These are phyloP conservation scores for Thermothielavioides terrestris DNA, from an alignment of 495 filamentous ascomycete genomes.

Conservation along the genomic window DNA sequence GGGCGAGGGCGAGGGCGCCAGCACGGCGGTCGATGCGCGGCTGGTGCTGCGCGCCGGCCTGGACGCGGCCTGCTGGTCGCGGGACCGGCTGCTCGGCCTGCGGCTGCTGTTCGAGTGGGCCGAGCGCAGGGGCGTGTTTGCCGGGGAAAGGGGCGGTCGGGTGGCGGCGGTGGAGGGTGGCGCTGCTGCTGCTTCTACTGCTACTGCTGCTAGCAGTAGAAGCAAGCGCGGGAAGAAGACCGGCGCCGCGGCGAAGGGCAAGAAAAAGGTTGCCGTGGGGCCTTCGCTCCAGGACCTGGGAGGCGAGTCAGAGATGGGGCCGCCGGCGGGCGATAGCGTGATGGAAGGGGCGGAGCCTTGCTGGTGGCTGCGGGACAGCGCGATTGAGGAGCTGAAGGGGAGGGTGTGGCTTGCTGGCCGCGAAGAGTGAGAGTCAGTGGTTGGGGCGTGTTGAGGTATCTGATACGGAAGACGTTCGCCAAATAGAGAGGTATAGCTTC, in stretches of 20 bases:
- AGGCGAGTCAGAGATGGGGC: conserved; percentile 9
- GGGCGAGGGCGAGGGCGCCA: conserved; percentile 39
- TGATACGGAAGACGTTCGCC: background rate
- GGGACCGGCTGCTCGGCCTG: conserved; percentile 67
- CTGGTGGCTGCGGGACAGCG: conserved; percentile 45
- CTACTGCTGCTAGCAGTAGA: too few relatives aligned
- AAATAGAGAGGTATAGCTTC: background rate
- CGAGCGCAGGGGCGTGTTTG: conserved; percentile 33
- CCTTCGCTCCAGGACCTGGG: background rate
- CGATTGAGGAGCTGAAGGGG: conserved; percentile 49
- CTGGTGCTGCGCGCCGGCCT: conserved; percentile 60
- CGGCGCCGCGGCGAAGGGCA: conserved; percentile 16
- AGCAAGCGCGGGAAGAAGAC: conserved; percentile 2
- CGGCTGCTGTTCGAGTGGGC: conserved; percentile 76
- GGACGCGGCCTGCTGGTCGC: conserved; percentile 40
- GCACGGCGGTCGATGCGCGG: conserved; percentile 68
- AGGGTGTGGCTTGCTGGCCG: conserved; percentile 44
- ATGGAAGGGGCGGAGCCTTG: conserved; percentile 22
- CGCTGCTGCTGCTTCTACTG: too few relatives aligned
- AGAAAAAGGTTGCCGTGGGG: conserved; percentile 24
- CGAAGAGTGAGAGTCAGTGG: background rate
- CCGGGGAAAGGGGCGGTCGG: background rate
- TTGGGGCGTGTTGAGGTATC: background rate
- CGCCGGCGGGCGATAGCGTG: conserved; percentile 4
- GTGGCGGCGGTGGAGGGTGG: background rate